Percentiles rank a stretch among this genome's conserved stretches.
Evolutionary conservation across 225 moss, liverwort and hornwort genomes (phyloP).

Genomic region (Polytrichum commune): DNA sequence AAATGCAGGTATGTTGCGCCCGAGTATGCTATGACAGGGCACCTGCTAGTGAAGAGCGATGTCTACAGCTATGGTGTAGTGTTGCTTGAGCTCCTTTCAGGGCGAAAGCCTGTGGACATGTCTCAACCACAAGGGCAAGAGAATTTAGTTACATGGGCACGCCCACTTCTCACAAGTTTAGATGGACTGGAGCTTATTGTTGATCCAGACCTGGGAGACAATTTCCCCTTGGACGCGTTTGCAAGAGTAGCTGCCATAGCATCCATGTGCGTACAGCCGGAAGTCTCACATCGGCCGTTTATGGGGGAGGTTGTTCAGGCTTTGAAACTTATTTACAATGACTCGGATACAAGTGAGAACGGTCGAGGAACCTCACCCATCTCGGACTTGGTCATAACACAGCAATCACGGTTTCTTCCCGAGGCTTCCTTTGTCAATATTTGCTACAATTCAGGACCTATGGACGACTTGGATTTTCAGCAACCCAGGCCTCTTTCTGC

Average conservation of each 20-base stretch:
- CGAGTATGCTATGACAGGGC: conserved; percentile 96
- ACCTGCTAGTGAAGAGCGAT: conserved; percentile 84
- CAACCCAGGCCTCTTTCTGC: conserved; percentile 27
- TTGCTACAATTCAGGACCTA: conserved; percentile 19
- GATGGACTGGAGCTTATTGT: conserved; percentile 28
- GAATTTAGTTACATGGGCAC: conserved; percentile 49
- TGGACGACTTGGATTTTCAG: conserved; percentile 10
- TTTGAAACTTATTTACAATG: conserved; percentile 33
- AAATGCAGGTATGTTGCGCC: conserved; percentile 69
- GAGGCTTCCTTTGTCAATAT: conserved; percentile 9
- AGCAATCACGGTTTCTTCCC: conserved; percentile 2
- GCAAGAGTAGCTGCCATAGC: conserved; percentile 39
- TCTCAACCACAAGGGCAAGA: conserved; percentile 36
- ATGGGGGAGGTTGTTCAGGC: conserved; percentile 59
- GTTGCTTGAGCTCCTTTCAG: conserved; percentile 73
- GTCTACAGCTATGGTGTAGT: conserved; percentile 95
- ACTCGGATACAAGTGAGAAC: conserved; percentile 23
- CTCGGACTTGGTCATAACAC: conserved; percentile 3
- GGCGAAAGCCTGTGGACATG: conserved; percentile 74
- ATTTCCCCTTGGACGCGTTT: conserved; percentile 24
- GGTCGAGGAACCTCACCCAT: conserved; percentile 7
- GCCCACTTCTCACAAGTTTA: conserved; percentile 30
- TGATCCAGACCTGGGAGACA: conserved; percentile 26
- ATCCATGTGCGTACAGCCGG: conserved; percentile 45
- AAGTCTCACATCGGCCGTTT: conserved; percentile 46